These are phyloP conservation scores for Cymodocea nodosa DNA, from an alignment of 116 monocot genomes.

Conservation along the genomic window DNA sequence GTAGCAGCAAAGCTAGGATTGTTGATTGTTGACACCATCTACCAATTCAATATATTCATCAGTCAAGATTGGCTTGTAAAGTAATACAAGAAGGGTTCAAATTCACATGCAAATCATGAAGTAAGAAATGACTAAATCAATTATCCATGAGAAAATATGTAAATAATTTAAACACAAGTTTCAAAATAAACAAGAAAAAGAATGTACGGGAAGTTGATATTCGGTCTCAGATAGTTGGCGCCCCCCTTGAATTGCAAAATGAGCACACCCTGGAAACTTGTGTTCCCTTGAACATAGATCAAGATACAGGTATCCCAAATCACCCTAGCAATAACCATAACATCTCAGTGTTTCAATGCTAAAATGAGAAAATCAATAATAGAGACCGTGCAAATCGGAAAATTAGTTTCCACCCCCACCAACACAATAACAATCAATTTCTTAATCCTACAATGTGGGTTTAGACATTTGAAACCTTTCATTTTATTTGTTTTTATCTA, in stretches of 20 bases:
- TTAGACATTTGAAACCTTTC: too few species aligned
- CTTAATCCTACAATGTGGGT: too few species aligned
- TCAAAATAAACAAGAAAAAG: background rate
- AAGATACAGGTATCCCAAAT: conserved; percentile 83
- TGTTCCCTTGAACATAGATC: conserved; percentile 77
- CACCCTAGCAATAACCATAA: conserved; percentile 31
- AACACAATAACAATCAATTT: too few species aligned
- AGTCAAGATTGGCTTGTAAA: too few species aligned
- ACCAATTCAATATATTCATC: too few species aligned
- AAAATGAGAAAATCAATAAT: background rate
- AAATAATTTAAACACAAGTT: background rate
- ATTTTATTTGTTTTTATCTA: too few species aligned
- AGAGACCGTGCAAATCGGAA: background rate
- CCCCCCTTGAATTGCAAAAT: conserved; percentile 92
- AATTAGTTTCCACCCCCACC: too few species aligned
- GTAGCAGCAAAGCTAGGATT: too few species aligned
- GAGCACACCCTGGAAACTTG: conserved; percentile 91
- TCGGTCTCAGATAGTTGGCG: conserved; percentile 44
- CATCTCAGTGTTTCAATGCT: background rate
- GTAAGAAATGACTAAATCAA: background rate
- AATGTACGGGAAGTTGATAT: conserved; percentile 87
- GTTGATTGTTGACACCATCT: too few species aligned
- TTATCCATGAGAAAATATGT: background rate
- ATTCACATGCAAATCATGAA: too few species aligned
- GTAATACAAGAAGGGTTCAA: too few species aligned